Percentiles rank a stretch among this genome's conserved stretches.
phyloP scores from a whole-genome alignment of 108 stramenopile genomes.

The Cylindrotheca closterium region DNA sequence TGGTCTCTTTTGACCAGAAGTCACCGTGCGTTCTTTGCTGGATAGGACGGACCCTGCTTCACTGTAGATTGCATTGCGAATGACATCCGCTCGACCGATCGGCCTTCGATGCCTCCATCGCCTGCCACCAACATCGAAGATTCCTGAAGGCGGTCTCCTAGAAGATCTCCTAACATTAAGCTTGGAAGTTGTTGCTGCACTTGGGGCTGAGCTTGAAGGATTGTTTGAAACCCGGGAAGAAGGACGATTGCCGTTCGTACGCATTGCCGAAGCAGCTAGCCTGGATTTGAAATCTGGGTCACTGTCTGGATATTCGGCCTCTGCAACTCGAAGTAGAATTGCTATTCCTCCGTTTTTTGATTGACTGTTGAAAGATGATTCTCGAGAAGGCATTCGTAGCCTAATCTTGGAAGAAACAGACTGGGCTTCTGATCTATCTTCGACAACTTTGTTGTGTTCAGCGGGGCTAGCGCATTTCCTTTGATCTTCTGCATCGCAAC shows the following conservation, averaged over 20 bases:
- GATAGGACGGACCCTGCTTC: slow-evolving; percentile 9
- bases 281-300: slow-evolving; percentile 41
- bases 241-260: not conserved
- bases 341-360: slow-evolving; percentile 1
- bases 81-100: slow-evolving; percentile 38
- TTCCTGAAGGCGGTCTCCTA: slow-evolving; percentile 20
- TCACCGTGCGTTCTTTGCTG: not conserved
- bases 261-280: not conserved
- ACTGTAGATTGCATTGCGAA: slow-evolving; percentile 20
- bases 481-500: not conserved
- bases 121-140: slow-evolving; percentile 42
- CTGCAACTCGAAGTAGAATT: slow-evolving; percentile 1
- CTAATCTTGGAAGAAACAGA: too few species aligned
- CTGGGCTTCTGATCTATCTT: not conserved
- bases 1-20: not conserved
- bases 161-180: slow-evolving; percentile 2
- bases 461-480: slow-evolving; percentile 1
- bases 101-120: slow-evolving; percentile 41
- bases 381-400: slow-evolving; percentile 4
- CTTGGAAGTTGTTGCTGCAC: slow-evolving; percentile 40
- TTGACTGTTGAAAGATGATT: not conserved
- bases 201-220: slow-evolving; percentile 12
- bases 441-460: not conserved
- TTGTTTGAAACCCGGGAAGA: slow-evolving; percentile 8
- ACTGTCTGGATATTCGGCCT: slow-evolving; percentile 32